phyloP scores from a whole-genome alignment of 306 rosid genomes.

The Lathyrus tuberosus region DNA sequence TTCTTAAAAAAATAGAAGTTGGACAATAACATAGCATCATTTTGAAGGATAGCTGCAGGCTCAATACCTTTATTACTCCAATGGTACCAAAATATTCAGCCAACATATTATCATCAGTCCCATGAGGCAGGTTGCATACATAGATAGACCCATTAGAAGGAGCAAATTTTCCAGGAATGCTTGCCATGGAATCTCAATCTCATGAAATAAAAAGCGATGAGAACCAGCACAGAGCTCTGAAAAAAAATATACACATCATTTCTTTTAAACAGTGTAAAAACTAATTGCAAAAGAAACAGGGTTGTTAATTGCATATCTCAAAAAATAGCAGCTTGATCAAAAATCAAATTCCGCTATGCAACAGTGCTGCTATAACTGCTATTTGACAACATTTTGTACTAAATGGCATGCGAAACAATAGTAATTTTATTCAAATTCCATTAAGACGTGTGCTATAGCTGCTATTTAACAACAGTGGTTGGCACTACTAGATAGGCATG shows the following conservation, averaged over 20 bases:
- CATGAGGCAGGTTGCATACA: conserved; percentile 90
- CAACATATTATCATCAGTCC: conserved; percentile 83
- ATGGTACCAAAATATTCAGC: conserved; percentile 96
- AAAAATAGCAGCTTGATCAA: neutral
- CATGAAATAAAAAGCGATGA: conserved; percentile 56
- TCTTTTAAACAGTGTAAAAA: neutral
- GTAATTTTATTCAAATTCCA: too few species aligned
- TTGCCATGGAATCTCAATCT: conserved; percentile 74
- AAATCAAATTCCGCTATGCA: neutral
- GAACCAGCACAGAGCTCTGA: conserved; percentile 48
- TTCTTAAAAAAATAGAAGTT: neutral
- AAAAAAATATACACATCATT: conserved; percentile 26
- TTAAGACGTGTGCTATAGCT: neutral
- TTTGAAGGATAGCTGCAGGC: conserved; percentile 32
- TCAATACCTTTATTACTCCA: conserved; percentile 82
- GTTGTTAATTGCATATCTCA: too few species aligned
- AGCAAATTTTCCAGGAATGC: conserved; percentile 64
- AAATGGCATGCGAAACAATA: neutral
- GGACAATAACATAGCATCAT: conserved; percentile 5
- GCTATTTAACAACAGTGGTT: neutral
- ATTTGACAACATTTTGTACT: neutral
- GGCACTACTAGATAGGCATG: neutral
- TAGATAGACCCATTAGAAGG: conserved; percentile 85
- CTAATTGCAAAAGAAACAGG: neutral
- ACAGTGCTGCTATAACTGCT: neutral